phyloP scores from a whole-genome alignment of 257 asterid genomes.

The Rauvolfia tetraphylla region DNA sequence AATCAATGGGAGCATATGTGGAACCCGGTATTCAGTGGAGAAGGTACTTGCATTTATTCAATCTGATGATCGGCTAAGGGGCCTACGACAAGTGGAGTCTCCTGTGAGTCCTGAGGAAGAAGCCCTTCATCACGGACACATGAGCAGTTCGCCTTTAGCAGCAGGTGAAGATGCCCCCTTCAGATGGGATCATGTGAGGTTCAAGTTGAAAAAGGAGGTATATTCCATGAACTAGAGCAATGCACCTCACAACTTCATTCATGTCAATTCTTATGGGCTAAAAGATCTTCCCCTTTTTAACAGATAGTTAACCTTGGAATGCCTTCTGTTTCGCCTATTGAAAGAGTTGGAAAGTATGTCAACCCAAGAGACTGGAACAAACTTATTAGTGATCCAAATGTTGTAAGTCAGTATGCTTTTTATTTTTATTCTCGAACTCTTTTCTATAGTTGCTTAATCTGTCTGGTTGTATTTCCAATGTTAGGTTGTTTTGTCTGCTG shows the following conservation, averaged over 20 bases:
- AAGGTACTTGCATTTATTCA: constrained; percentile 71
- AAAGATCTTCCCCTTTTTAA: constrained; percentile 5
- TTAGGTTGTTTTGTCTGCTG: not conserved
- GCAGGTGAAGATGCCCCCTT: constrained; percentile 99
- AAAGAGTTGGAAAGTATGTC: constrained; percentile 81
- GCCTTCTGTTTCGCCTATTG: constrained; percentile 90
- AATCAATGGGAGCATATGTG: constrained; percentile 93
- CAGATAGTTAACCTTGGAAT: constrained; percentile 96
- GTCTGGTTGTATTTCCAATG: not conserved
- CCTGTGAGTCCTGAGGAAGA: constrained; percentile 98
- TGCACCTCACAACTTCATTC: not conserved
- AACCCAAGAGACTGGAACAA: constrained; percentile 84
- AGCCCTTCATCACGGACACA: constrained; percentile 94
- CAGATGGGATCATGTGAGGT: constrained; percentile 98
- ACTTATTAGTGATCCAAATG: constrained; percentile 74
- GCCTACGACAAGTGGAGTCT: constrained; percentile 74
- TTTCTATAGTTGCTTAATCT: not conserved
- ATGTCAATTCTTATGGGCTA: not conserved
- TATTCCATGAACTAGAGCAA: constrained; percentile 8
- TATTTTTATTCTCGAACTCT: not conserved
- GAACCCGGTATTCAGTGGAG: constrained; percentile 65
- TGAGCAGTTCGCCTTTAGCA: constrained; percentile 82
- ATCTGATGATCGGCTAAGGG: constrained; percentile 62
- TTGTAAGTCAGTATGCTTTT: constrained; percentile 45
- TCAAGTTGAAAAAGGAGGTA: constrained; percentile 94